Evolutionary conservation across 495 filamentous ascomycete genomes (phyloP), one percentile per base, ranked within the genome.

Genomic region (Rhizodiscina lignyota): DNA sequence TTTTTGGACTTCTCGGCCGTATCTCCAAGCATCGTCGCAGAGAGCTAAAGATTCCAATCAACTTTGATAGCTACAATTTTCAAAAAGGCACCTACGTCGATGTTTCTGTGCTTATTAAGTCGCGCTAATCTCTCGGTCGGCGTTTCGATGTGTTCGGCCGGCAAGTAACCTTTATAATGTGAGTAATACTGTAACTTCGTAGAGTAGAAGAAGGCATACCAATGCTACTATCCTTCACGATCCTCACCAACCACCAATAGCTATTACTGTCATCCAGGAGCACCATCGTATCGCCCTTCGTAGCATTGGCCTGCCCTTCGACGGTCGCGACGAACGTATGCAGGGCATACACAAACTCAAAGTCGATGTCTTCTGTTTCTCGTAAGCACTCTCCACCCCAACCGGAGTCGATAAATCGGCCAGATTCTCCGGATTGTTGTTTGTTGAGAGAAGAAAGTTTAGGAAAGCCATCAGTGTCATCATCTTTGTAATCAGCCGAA

Each of bases 241-340:
- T 83, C 35, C 87, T 69, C 11, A 99, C 89, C 26, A 99, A 71
- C 89, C 89, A 99, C 89, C 89, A 99, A 53, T 99, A 99, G 55
- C 85, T 94, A 61, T 99, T 99, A 54, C 83, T 94, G 48, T 99
- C 89, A 53, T 96, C 89, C n/a, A 99, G 69, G 27, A 99, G 72
- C n/a, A 94, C 85, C 89, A 99, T 99, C 12, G 86, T 94, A 49
- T 99, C 89, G 21, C 89, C 89, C 62, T 99, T 99, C 6, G 82
- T 83, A 31, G 89, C 89, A 63, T 96, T 96, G 38, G 89, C 89
- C 58, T 99, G 89, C 4, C 89, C 89, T 58, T 99, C 91, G 34
- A 96, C 89, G 1, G 87, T 96, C 22, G 89, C 89, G 36, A 89
- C 81, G 50, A 99, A 99, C 18, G 85, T 96, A 56, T 94, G 89